Percentiles rank a stretch among this genome's conserved stretches.
Evolutionary conservation across 208 protist genomes (phyloP).

Genomic region (Leishmania braziliensis): DNA sequence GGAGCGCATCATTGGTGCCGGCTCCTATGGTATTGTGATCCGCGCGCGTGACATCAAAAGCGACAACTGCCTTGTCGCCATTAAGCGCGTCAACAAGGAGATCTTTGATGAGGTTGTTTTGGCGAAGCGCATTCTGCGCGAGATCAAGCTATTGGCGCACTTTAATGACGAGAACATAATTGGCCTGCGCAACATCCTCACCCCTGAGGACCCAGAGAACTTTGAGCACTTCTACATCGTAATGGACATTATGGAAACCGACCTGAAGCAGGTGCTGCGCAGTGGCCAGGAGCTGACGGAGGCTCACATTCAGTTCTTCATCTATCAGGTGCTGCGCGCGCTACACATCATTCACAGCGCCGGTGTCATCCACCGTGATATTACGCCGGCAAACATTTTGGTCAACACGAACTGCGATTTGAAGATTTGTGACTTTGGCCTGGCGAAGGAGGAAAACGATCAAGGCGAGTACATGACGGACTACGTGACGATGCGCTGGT

Average conservation of each 20-base stretch:
- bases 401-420: slow-evolving; percentile 97
- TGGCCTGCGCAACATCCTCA: slow-evolving; percentile 87
- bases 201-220: slow-evolving; percentile 55
- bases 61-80: slow-evolving; percentile 83
- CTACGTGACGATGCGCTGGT: slow-evolving; percentile 96
- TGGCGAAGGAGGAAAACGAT: slow-evolving; percentile 89
- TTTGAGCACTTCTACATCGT: slow-evolving; percentile 95
- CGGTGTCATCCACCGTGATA: slow-evolving; percentile 96
- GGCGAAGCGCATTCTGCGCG: slow-evolving; percentile 94
- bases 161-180: slow-evolving; percentile 94
- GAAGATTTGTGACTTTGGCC: slow-evolving; percentile 96
- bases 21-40: slow-evolving; percentile 92
- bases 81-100: slow-evolving; percentile 96
- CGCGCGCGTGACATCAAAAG: slow-evolving; percentile 73
- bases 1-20: slow-evolving; percentile 89
- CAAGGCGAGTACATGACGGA: slow-evolving; percentile 93
- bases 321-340: slow-evolving; percentile 95
- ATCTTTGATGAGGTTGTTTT: slow-evolving; percentile 93
- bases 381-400: slow-evolving; percentile 96
- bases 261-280: slow-evolving; percentile 95
- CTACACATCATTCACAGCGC: slow-evolving; percentile 95
- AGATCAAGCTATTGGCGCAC: slow-evolving; percentile 94
- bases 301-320: slow-evolving; percentile 95
- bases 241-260: slow-evolving; percentile 97
- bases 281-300: slow-evolving; percentile 91